A percentile compares a stretch with the other conserved stretches of the same genome.
phyloP scores from a whole-genome alignment of 192 early-diverging fungal species.

The Backusella westeae region DNA sequence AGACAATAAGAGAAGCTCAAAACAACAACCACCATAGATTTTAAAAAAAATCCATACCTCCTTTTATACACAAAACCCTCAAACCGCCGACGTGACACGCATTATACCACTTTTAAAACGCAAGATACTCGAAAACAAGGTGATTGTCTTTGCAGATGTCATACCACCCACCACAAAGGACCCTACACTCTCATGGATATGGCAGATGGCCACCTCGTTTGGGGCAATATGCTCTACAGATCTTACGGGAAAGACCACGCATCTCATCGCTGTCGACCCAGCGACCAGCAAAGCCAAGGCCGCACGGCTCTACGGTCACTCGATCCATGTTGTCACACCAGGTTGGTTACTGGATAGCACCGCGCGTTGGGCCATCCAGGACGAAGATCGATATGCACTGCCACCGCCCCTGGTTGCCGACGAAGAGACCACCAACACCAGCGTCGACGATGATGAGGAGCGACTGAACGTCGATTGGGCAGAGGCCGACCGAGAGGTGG shows the following conservation, averaged over 20 bases:
- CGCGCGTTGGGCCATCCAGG: constrained; percentile 63
- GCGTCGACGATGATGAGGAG: constrained; percentile 30
- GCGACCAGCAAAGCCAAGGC: constrained; percentile 75
- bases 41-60: constrained; percentile 63
- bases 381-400: constrained; percentile 65
- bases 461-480: constrained; percentile 39
- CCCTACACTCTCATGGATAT: constrained; percentile 68
- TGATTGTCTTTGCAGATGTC: constrained; percentile 78
- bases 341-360: constrained; percentile 75
- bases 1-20: neutral
- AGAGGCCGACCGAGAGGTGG: constrained; percentile 37
- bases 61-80: constrained; percentile 52
- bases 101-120: constrained; percentile 64
- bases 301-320: constrained; percentile 45
- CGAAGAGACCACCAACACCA: constrained; percentile 8
- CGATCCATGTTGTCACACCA: constrained; percentile 51
- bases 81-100: constrained; percentile 31
- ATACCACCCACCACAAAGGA: constrained; percentile 66
- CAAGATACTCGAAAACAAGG: constrained; percentile 61
- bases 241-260: constrained; percentile 67
- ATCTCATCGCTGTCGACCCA: constrained; percentile 87
- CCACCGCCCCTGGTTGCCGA: neutral
- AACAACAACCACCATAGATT: constrained; percentile 33
- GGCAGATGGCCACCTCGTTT: constrained; percentile 77
- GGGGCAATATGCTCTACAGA: constrained; percentile 76